A percentile compares a stretch with the other conserved stretches of the same genome.
Evolutionary conservation across 2,329 filamentous ascomycete species (phyloP).

Genomic region (Fusarium torulosum): DNA sequence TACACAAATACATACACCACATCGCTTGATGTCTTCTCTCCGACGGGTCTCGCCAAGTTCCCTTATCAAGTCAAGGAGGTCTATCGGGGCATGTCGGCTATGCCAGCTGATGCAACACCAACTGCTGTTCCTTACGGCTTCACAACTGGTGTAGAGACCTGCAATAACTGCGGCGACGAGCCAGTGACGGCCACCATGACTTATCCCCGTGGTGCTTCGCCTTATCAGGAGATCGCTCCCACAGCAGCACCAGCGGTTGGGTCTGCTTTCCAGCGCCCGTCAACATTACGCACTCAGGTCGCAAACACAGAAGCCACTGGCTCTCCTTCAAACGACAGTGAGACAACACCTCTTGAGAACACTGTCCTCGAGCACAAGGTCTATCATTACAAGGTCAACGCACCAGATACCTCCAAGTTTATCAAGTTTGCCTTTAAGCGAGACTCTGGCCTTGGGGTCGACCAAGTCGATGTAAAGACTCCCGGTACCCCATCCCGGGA

Average conservation of each 20-base stretch:
- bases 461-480: background rate
- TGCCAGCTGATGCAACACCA: slow-evolving; percentile 34
- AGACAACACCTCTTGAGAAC: slow-evolving; percentile 20
- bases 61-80: slow-evolving; percentile 45
- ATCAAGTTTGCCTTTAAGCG: slow-evolving; percentile 12
- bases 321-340: slow-evolving; percentile 15
- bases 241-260: slow-evolving; percentile 16
- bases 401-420: slow-evolving; percentile 17
- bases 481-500: slow-evolving; percentile 1
- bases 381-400: slow-evolving; percentile 15
- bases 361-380: slow-evolving; percentile 35
- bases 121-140: slow-evolving; percentile 44
- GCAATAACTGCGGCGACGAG: slow-evolving; percentile 40
- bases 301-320: slow-evolving; percentile 18
- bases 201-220: slow-evolving; percentile 44
- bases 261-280: slow-evolving; percentile 21
- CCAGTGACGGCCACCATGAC: slow-evolving; percentile 45
- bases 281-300: slow-evolving; percentile 33
- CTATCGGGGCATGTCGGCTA: slow-evolving; percentile 46
- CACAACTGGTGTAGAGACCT: slow-evolving; percentile 36
- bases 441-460: background rate
- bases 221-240: slow-evolving; percentile 35
- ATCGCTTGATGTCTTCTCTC: slow-evolving; percentile 43
- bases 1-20: slow-evolving; percentile 46
- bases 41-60: slow-evolving; percentile 34